Conservation (phyloP, 148 eudicot species). For the Camellia granthamiana region DNA sequence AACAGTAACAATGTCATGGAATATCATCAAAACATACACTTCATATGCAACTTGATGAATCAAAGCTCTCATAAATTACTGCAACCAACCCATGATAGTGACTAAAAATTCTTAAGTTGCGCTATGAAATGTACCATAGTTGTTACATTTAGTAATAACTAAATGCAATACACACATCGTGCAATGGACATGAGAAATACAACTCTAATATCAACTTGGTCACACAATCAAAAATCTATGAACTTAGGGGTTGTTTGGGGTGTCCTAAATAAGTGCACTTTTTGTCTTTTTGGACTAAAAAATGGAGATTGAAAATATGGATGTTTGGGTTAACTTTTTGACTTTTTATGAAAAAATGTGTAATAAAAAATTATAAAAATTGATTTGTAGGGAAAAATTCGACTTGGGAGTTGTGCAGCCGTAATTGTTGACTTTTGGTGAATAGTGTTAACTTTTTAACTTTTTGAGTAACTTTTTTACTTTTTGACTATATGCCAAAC, state of each 20-base stretch:
- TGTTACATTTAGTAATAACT: neutral
- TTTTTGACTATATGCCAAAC: no score
- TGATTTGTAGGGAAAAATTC: no score
- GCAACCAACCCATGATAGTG: neutral
- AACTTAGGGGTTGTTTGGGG: neutral
- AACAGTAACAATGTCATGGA: neutral
- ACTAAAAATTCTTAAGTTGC: slow-evolving; percentile 1
- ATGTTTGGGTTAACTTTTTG: no score
- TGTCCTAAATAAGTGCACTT: no score
- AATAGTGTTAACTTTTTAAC: no score
- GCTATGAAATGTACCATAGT: neutral
- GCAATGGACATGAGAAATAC: neutral
- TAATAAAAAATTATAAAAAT: no score
- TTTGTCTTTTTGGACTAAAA: no score
- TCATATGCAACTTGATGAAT: neutral
- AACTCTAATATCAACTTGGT: neutral
- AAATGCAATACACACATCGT: neutral
- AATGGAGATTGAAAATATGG: no score
- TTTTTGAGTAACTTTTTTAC: no score
- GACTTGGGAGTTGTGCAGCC: no score
- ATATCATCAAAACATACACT: neutral
- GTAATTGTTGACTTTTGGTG: no score
- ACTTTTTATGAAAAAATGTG: no score
- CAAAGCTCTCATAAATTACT: neutral
- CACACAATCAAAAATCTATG: neutral